Conservation (phyloP, 225 moss, liverwort and hornwort genomes). For the Ulota crispa region DNA sequence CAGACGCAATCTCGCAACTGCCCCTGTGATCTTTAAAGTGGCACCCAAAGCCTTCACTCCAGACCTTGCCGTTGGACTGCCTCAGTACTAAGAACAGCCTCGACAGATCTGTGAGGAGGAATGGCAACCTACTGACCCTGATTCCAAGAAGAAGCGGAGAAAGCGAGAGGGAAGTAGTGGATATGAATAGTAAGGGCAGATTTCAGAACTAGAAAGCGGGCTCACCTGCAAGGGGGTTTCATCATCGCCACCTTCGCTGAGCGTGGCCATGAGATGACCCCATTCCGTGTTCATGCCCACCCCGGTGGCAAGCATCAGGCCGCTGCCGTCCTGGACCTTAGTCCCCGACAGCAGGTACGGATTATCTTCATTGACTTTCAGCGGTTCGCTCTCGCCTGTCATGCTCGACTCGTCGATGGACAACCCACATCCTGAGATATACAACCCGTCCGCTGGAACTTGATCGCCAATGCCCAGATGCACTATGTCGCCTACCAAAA, state of each 20-base stretch:
- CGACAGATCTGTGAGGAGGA: neutral
- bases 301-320: slow-evolving; percentile 69
- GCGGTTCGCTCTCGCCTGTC: slow-evolving; percentile 77
- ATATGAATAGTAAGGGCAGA: neutral
- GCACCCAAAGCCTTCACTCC: neutral
- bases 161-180: slow-evolving; percentile 6
- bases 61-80: neutral
- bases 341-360: slow-evolving; percentile 84
- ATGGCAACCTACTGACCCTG: neutral
- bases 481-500: slow-evolving; percentile 88
- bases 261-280: slow-evolving; percentile 91
- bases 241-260: slow-evolving; percentile 63
- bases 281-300: slow-evolving; percentile 95
- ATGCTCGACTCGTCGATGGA: slow-evolving; percentile 91
- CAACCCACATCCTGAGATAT: slow-evolving; percentile 61
- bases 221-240: slow-evolving; percentile 84
- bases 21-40: neutral
- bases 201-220: slow-evolving; percentile 10
- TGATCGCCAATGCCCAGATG: slow-evolving; percentile 76
- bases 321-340: slow-evolving; percentile 77
- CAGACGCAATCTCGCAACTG: neutral
- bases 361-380: slow-evolving; percentile 48
- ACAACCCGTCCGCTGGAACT: slow-evolving; percentile 87
- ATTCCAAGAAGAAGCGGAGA: neutral
- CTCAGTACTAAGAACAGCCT: neutral